phyloP scores from a whole-genome alignment of 139 green algal species.

The Microglena sp. region DNA sequence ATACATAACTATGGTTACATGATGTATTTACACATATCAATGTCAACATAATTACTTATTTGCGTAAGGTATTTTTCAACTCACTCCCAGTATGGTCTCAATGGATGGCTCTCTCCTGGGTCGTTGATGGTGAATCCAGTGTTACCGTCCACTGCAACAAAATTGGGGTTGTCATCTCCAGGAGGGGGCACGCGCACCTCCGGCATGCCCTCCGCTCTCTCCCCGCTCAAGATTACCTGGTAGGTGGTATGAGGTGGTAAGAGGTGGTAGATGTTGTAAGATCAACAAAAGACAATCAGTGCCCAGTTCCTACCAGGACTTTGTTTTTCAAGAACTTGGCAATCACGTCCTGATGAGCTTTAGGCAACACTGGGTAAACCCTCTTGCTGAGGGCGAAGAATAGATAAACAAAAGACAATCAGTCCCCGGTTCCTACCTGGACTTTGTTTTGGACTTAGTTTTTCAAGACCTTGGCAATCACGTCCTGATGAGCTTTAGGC shows the following conservation, averaged over 20 bases:
- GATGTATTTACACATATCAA: too few species aligned
- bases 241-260: not conserved
- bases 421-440: conserved; percentile 56
- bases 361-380: conserved; percentile 74
- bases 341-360: conserved; percentile 71
- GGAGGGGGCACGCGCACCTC: not conserved
- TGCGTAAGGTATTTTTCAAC: too few species aligned
- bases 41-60: too few species aligned
- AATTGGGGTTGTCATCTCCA: not conserved
- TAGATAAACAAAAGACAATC: too few species aligned
- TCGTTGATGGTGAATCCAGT: conserved; percentile 24
- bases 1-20: too few species aligned
- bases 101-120: conserved; percentile 37
- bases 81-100: conserved; percentile 81
- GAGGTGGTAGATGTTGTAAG: too few species aligned
- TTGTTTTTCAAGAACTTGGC: conserved; percentile 45
- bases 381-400: conserved; percentile 76
- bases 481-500: conserved; percentile 63
- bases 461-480: conserved; percentile 57
- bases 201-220: not conserved
- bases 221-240: conserved; percentile 6
- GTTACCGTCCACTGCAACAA: not conserved
- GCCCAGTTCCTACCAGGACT: conserved; percentile 68
- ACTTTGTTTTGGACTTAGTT: too few species aligned
- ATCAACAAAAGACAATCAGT: too few species aligned